Percentiles rank a stretch among this genome's conserved stretches.
Evolutionary conservation across 2,329 filamentous ascomycete genomes (phyloP).

Genomic region (Talaromyces sp.): DNA sequence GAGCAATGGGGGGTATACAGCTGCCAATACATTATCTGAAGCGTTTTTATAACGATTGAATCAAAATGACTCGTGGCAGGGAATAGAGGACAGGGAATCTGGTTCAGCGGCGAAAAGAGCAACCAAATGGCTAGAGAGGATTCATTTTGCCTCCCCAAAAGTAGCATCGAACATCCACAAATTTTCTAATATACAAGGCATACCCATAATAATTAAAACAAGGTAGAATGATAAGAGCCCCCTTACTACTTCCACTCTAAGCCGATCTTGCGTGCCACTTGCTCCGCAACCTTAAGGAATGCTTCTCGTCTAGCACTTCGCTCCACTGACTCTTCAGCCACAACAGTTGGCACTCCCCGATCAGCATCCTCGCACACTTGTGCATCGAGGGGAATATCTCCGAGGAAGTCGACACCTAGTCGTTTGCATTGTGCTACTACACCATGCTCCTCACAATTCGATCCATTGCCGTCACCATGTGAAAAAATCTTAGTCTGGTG

Average conservation of each 20-base stretch:
- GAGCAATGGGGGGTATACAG: too few relatives aligned
- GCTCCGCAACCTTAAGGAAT: constrained; percentile 71
- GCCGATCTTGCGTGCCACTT: constrained; percentile 50
- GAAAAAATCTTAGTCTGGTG: constrained; percentile 77
- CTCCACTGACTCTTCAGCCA: constrained; percentile 68
- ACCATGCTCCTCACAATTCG: constrained; percentile 54
- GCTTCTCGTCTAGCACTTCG: constrained; percentile 69
- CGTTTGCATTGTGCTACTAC: constrained; percentile 71
- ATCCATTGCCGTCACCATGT: constrained; percentile 29
- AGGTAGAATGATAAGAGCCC: constrained; percentile 1
- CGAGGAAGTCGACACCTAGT: constrained; percentile 76
- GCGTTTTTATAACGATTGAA: too few relatives aligned
- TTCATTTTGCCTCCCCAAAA: too few relatives aligned
- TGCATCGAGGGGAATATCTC: constrained; percentile 85
- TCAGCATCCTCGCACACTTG: constrained; percentile 87
- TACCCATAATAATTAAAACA: not conserved
- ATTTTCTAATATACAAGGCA: not conserved
- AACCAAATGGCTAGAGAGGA: too few relatives aligned
- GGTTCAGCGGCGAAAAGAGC: too few relatives aligned
- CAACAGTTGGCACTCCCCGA: constrained; percentile 83
- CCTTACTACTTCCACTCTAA: constrained; percentile 40
- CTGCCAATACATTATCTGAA: too few relatives aligned
- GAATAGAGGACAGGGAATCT: too few relatives aligned
- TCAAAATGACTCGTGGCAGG: too few relatives aligned
- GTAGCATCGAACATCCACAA: too few relatives aligned